phyloP scores from a whole-genome alignment of 1,284 basidiomycete species.

The Pascua guehoae region DNA sequence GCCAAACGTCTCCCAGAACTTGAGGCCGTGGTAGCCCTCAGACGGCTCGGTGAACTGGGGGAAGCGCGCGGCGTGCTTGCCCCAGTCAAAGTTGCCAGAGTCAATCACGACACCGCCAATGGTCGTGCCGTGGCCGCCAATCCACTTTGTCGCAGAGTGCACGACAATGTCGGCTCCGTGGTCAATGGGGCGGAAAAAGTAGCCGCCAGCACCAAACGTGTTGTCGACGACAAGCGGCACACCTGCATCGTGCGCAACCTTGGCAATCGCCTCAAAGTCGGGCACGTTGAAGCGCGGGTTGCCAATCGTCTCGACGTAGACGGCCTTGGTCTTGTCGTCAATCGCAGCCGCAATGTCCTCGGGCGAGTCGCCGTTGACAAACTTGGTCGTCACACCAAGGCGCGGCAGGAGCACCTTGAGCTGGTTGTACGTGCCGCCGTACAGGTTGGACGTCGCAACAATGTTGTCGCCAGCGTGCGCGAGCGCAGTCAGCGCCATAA shows the following conservation, averaged over 20 bases:
- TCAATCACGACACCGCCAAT: conserved; percentile 81
- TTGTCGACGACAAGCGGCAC: conserved; percentile 64
- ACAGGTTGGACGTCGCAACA: conserved; percentile 65
- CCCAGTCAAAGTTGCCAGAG: conserved; percentile 83
- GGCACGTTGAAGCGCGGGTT: conserved; percentile 78
- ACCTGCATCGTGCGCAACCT: conserved; percentile 50
- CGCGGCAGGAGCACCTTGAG: conserved; percentile 59
- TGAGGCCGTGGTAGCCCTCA: conserved; percentile 77
- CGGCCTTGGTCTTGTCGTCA: conserved; percentile 55
- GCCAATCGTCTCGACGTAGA: conserved; percentile 78
- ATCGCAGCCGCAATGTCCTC: conserved; percentile 68
- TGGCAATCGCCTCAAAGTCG: conserved; percentile 68
- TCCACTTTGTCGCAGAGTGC: conserved; percentile 87
- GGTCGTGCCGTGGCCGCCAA: conserved; percentile 83
- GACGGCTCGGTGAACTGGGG: conserved; percentile 60
- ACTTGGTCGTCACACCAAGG: conserved; percentile 68
- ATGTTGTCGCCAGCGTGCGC: conserved; percentile 75
- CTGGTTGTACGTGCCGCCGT: conserved; percentile 80
- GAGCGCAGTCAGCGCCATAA: conserved; percentile 67
- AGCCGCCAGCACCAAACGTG: conserved; percentile 80
- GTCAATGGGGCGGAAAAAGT: conserved; percentile 18
- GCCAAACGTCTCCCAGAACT: conserved; percentile 72
- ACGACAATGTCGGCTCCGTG: conserved; percentile 78
- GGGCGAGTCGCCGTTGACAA: conserved; percentile 62
- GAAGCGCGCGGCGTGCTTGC: conserved; percentile 74